These are phyloP conservation scores for Entelexis sorbosivorans DNA, from an alignment of 1,139 yeast species.

Conservation along the genomic window DNA sequence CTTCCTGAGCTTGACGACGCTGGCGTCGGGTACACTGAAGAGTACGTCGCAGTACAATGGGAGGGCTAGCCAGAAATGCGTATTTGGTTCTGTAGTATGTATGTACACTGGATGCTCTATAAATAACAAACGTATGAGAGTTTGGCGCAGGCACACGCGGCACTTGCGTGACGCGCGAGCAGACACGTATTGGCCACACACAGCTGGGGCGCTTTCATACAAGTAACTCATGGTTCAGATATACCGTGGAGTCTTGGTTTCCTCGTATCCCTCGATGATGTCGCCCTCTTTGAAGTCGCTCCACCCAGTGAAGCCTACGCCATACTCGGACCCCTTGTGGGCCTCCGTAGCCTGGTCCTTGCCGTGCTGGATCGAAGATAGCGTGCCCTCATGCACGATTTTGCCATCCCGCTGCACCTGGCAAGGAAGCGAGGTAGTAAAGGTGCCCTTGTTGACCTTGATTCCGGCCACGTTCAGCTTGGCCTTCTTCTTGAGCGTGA, in stretches of 20 bases:
- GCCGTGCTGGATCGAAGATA: slow-evolving; percentile 67
- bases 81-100: background rate
- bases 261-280: slow-evolving; percentile 61
- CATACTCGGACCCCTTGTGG: slow-evolving; percentile 83
- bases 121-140: background rate
- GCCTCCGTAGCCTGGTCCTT: slow-evolving; percentile 73
- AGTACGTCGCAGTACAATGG: slow-evolving; percentile 95
- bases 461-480: slow-evolving; percentile 73
- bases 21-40: slow-evolving; percentile 75
- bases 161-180: too few species aligned
- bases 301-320: slow-evolving; percentile 57
- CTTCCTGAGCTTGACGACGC: slow-evolving; percentile 47
- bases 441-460: slow-evolving; percentile 59
- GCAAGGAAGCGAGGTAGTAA: slow-evolving; percentile 50
- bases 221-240: slow-evolving; percentile 33
- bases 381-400: slow-evolving; percentile 52
- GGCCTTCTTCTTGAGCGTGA: slow-evolving; percentile 43
- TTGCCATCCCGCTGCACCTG: slow-evolving; percentile 49
- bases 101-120: slow-evolving; percentile 2
- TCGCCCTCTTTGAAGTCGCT: slow-evolving; percentile 68
- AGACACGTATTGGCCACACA: too few species aligned
- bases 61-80: slow-evolving; percentile 35
- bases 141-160: too few species aligned
- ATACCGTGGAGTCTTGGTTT: slow-evolving; percentile 54
- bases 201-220: too few species aligned